Evolutionary conservation across 2,329 filamentous ascomycete species (phyloP).

Genomic region (Cladosporium sp.): DNA sequence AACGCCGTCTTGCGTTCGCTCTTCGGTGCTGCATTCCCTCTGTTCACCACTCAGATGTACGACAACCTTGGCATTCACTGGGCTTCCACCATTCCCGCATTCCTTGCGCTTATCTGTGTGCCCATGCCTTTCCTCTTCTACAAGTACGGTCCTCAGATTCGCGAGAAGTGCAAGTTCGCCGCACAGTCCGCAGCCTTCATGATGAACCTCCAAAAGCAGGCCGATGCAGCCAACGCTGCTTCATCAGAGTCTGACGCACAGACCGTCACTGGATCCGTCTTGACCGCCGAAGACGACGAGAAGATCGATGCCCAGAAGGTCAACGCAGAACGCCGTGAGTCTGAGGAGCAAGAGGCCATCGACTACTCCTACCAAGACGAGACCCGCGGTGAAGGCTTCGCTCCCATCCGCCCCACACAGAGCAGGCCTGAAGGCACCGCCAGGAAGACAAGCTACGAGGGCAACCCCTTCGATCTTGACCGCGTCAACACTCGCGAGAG

Average conservation of each 20-base stretch:
- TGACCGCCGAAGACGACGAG: constrained; percentile 12
- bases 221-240: constrained; percentile 19
- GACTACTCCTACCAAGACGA: constrained; percentile 31
- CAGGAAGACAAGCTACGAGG: constrained; percentile 38
- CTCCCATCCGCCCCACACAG: constrained; percentile 25
- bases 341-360: constrained; percentile 32
- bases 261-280: constrained; percentile 13
- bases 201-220: constrained; percentile 44
- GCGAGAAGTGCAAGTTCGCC: constrained; percentile 68
- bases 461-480: constrained; percentile 51
- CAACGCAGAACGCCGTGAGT: constrained; percentile 34
- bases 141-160: constrained; percentile 65
- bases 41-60: constrained; percentile 71
- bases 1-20: constrained; percentile 79
- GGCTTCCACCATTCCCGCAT: constrained; percentile 72
- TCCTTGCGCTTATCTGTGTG: constrained; percentile 69
- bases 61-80: constrained; percentile 64
- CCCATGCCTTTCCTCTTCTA: constrained; percentile 77
- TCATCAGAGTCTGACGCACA: constrained; percentile 7
- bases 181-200: constrained; percentile 60
- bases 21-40: constrained; percentile 75
- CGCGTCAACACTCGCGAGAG: constrained; percentile 50
- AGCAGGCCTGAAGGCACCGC: constrained; percentile 27
- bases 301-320: constrained; percentile 23
- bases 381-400: constrained; percentile 24